A percentile compares a stretch with the other conserved stretches of the same genome.
phyloP scores from a whole-genome alignment of 179 eudicot species.

The Silene coronaria region DNA sequence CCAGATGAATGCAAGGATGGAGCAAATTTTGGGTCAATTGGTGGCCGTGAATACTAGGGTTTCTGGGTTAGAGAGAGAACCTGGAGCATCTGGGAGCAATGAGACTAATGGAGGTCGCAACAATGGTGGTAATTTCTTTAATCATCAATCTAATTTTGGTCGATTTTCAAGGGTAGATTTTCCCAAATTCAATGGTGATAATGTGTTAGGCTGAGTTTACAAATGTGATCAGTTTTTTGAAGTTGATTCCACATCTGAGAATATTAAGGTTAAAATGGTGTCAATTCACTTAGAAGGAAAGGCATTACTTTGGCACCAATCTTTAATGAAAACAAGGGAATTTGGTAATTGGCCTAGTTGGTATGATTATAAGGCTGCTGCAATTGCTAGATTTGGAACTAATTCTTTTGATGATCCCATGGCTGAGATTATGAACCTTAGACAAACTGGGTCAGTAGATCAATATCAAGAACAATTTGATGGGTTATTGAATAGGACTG shows the following conservation, averaged over 20 bases:
- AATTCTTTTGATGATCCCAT: conserved; percentile 5
- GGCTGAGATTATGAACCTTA: neutral
- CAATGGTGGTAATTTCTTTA: neutral
- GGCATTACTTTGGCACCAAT: neutral
- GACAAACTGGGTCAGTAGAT: neutral
- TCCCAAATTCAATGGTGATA: neutral
- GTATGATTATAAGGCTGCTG: neutral
- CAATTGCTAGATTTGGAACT: neutral
- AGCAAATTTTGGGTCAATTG: neutral
- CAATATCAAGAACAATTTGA: neutral
- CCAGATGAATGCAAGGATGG: neutral
- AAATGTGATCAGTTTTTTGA: neutral
- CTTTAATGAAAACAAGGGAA: neutral
- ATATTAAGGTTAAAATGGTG: neutral
- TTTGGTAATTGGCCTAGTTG: neutral
- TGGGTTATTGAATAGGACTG: neutral
- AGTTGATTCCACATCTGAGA: neutral
- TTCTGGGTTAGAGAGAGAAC: neutral
- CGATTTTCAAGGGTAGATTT: neutral
- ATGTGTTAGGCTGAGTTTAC: neutral
- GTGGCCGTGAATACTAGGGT: neutral
- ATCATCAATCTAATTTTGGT: too few relatives aligned
- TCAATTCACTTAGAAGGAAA: neutral
- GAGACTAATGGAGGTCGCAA: neutral
- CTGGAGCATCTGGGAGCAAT: neutral